These are phyloP conservation scores for Skeletonema costatum DNA, from an alignment of 108 stramenopile species.

Conservation along the genomic window DNA sequence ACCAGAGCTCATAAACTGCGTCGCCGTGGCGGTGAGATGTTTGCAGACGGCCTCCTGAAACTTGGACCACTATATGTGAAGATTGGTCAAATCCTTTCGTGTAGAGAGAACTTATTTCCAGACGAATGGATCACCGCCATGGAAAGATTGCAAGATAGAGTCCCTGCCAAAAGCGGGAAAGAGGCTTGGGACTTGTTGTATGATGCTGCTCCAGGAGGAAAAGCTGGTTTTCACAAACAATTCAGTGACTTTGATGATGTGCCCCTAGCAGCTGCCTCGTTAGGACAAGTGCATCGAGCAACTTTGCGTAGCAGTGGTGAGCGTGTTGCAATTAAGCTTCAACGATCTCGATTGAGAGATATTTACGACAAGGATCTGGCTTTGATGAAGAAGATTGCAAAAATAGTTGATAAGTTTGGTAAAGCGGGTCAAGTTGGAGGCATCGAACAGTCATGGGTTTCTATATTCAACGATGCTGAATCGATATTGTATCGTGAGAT, in stretches of 20 bases:
- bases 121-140: slow-evolving; percentile 87
- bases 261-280: slow-evolving; percentile 88
- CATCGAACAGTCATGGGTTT: slow-evolving; percentile 77
- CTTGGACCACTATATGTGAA: slow-evolving; percentile 92
- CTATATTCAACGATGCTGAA: slow-evolving; percentile 90
- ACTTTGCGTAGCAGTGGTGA: slow-evolving; percentile 59
- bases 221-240: slow-evolving; percentile 51
- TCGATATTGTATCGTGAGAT: slow-evolving; percentile 93
- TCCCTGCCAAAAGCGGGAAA: slow-evolving; percentile 80
- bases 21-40: slow-evolving; percentile 45
- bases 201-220: slow-evolving; percentile 61
- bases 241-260: slow-evolving; percentile 84
- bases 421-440: slow-evolving; percentile 70
- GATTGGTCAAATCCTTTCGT: slow-evolving; percentile 92
- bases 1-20: slow-evolving; percentile 32
- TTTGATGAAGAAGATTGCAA: slow-evolving; percentile 82
- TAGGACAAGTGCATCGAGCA: slow-evolving; percentile 94
- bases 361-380: slow-evolving; percentile 92
- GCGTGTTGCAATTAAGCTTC: slow-evolving; percentile 90
- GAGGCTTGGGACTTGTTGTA: slow-evolving; percentile 85
- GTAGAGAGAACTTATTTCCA: slow-evolving; percentile 85
- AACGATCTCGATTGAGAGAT: slow-evolving; percentile 78
- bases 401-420: slow-evolving; percentile 66
- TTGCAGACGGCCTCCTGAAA: slow-evolving; percentile 74
- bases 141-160: slow-evolving; percentile 90